Percentiles rank a stretch among this genome's conserved stretches.
These are phyloP conservation scores for Lepidopterella palustris DNA, from an alignment of 495 filamentous ascomycete species.

Conservation along the genomic window DNA sequence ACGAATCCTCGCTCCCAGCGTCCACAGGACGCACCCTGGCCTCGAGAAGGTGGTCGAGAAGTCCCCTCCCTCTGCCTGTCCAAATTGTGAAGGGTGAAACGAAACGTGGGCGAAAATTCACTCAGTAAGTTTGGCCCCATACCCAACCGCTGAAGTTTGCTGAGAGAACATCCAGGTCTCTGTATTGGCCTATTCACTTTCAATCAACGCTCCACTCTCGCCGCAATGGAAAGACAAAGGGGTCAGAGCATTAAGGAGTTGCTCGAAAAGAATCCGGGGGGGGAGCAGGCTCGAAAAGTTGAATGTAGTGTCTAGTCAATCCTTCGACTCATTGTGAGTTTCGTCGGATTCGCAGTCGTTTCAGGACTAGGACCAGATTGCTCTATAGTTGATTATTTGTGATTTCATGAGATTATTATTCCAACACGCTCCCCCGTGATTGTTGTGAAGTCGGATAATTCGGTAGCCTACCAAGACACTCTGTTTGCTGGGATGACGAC, in stretches of 20 bases:
- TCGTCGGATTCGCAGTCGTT: background rate
- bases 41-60: background rate
- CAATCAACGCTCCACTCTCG: constrained; percentile 14
- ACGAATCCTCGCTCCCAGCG: constrained; percentile 41
- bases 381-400: background rate
- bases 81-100: constrained; percentile 20
- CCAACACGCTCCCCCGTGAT: no score
- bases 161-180: constrained; percentile 6
- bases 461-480: no score
- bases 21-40: constrained; percentile 18
- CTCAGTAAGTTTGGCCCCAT: constrained; percentile 4
- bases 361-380: constrained; percentile 6
- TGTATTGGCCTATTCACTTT: constrained; percentile 16
- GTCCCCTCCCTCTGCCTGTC: constrained; percentile 24
- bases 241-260: background rate
- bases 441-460: no score
- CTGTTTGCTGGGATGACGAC: background rate
- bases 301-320: constrained; percentile 1
- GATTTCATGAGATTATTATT: background rate
- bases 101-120: constrained; percentile 17
- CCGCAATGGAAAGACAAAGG: constrained; percentile 19
- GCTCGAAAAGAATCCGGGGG: background rate
- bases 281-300: background rate
- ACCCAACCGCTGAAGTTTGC: background rate
- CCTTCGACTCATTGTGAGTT: background rate